Evolutionary conservation across 192 early-diverging fungal genomes (phyloP).

Genomic region (Mortierella hygrophila): DNA sequence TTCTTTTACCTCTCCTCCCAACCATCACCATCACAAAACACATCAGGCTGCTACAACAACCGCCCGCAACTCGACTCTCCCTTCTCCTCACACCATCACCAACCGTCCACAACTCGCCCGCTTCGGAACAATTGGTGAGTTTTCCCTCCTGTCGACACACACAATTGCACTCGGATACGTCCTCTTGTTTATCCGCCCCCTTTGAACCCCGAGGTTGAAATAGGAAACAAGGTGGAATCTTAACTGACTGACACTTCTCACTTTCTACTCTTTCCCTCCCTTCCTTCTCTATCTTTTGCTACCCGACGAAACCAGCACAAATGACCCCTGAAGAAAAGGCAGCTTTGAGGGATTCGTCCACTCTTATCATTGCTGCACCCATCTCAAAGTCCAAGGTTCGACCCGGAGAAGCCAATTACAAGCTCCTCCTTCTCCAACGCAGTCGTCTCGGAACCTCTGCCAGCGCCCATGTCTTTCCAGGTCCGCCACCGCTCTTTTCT

Average conservation of each 20-base stretch:
- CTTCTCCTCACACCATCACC: neutral
- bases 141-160: neutral
- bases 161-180: neutral
- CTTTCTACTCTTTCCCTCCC: neutral
- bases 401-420: constrained; percentile 50
- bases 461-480: constrained; percentile 68
- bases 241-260: neutral
- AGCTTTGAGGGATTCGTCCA: constrained; percentile 37
- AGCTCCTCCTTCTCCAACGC: constrained; percentile 44
- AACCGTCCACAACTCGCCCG: constrained; percentile 9
- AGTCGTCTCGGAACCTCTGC: constrained; percentile 60
- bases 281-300: neutral
- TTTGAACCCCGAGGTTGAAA: neutral
- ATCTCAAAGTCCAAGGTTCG: constrained; percentile 41
- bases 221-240: neutral
- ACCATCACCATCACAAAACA: neutral
- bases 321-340: constrained; percentile 28
- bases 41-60: neutral
- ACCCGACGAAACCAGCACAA: neutral
- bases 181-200: neutral
- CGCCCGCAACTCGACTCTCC: neutral
- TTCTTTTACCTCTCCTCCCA: too few relatives aligned
- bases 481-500: constrained; percentile 20
- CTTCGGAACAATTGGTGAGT: constrained; percentile 25
- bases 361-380: constrained; percentile 46